These are phyloP conservation scores for Cyathus striatus DNA, from an alignment of 768 basidiomycete genomes.

Conservation along the genomic window DNA sequence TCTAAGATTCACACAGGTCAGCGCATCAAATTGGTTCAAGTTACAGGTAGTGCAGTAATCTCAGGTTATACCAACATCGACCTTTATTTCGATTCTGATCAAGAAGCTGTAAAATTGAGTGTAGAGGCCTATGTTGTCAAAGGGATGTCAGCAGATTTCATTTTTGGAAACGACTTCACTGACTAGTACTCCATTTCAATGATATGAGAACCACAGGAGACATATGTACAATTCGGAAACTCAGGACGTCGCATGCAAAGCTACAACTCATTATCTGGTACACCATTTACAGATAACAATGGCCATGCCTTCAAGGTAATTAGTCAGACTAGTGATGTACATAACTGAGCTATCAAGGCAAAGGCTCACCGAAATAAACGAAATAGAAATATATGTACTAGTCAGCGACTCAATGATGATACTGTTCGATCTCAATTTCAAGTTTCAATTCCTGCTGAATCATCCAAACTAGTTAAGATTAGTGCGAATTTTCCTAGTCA, in stretches of 20 bases:
- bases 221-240: slow-evolving; percentile 6
- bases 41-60: slow-evolving; percentile 21
- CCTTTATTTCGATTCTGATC: slow-evolving; percentile 15
- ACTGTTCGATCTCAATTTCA: slow-evolving; percentile 2
- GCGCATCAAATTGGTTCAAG: slow-evolving; percentile 22
- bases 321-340: neutral
- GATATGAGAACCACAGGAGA: slow-evolving; percentile 6
- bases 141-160: slow-evolving; percentile 18
- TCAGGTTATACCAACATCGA: slow-evolving; percentile 18
- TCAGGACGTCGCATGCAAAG: slow-evolving; percentile 2
- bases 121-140: slow-evolving; percentile 26
- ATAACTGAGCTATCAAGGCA: neutral
- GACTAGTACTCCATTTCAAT: slow-evolving; percentile 26
- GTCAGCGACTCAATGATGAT: neutral
- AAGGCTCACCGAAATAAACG: slow-evolving; percentile 3
- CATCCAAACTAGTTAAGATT: slow-evolving; percentile 7
- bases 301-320: slow-evolving; percentile 6
- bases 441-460: slow-evolving; percentile 9
- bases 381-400: neutral
- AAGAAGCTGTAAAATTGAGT: slow-evolving; percentile 16
- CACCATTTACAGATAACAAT: neutral
- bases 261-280: neutral
- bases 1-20: slow-evolving; percentile 18
- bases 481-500: neutral
- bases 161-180: slow-evolving; percentile 25